phyloP scores from a whole-genome alignment of 495 filamentous ascomycete species.

The Neurospora tetrasperma region DNA sequence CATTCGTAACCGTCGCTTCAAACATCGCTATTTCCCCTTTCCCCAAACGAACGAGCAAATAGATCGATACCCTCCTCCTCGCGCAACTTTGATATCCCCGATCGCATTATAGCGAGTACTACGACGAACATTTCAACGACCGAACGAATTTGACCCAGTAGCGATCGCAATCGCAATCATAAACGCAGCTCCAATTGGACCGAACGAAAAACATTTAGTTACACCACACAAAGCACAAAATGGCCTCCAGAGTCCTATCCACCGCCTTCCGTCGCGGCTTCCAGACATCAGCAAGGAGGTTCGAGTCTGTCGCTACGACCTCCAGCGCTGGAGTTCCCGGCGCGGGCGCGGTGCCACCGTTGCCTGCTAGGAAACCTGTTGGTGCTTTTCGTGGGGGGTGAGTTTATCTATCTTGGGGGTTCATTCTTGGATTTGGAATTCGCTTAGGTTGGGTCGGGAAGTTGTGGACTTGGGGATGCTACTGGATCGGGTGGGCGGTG shows the following conservation, averaged over 20 bases:
- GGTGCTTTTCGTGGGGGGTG: constrained; percentile 91
- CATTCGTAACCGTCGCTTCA: background rate
- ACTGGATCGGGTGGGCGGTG: no score
- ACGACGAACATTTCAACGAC: background rate
- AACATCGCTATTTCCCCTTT: background rate
- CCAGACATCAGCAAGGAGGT: constrained; percentile 36
- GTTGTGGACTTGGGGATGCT: no score
- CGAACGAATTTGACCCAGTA: background rate
- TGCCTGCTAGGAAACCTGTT: constrained; percentile 70
- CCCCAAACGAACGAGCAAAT: background rate
- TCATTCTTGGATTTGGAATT: no score
- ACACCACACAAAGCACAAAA: constrained; percentile 13
- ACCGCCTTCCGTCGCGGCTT: constrained; percentile 23
- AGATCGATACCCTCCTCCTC: background rate
- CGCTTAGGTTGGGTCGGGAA: no score
- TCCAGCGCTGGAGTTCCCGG: background rate
- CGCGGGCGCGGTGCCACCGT: constrained; percentile 22
- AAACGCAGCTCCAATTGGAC: background rate
- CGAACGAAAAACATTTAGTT: background rate
- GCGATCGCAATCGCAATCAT: background rate
- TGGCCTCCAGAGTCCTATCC: constrained; percentile 39
- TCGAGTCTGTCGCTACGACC: constrained; percentile 20
- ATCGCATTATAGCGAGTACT: background rate
- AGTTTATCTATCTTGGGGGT: constrained; percentile 26
- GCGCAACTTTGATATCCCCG: background rate